Conservation (phyloP, 352 stramenopile genomes). For the Pythium brachiatum region DNA sequence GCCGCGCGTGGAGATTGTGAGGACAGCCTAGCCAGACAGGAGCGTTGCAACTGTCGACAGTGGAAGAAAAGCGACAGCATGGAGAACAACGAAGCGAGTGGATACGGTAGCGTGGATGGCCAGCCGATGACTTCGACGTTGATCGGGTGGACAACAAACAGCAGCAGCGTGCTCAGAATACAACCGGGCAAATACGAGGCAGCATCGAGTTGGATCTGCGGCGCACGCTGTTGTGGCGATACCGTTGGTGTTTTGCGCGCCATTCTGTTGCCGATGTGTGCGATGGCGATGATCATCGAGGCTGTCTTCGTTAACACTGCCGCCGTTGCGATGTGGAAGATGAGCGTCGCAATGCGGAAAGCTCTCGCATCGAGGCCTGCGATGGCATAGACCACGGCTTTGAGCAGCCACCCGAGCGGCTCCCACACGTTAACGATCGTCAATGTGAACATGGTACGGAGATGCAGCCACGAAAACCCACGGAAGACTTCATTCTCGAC, state of each 20-base stretch:
- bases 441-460: constrained; percentile 50
- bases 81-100: constrained; percentile 50
- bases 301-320: constrained; percentile 30
- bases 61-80: constrained; percentile 38
- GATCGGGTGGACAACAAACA: constrained; percentile 64
- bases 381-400: constrained; percentile 39
- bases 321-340: constrained; percentile 37
- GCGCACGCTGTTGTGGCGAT: neutral
- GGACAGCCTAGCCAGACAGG: neutral
- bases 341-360: constrained; percentile 40
- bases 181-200: constrained; percentile 23
- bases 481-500: constrained; percentile 47
- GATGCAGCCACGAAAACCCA: constrained; percentile 29
- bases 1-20: constrained; percentile 9
- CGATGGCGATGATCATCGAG: constrained; percentile 27
- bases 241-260: neutral
- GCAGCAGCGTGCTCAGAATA: constrained; percentile 34
- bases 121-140: constrained; percentile 67
- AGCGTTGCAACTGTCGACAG: constrained; percentile 2
- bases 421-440: constrained; percentile 68
- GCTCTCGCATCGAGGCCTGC: constrained; percentile 37
- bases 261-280: constrained; percentile 10
- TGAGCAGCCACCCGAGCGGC: constrained; percentile 62
- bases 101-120: constrained; percentile 69
- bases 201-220: neutral